A percentile compares a stretch with the other conserved stretches of the same genome.
Evolutionary conservation across 371 early-diverging fungal species (phyloP).

Genomic region (Mucor ambiguus): DNA sequence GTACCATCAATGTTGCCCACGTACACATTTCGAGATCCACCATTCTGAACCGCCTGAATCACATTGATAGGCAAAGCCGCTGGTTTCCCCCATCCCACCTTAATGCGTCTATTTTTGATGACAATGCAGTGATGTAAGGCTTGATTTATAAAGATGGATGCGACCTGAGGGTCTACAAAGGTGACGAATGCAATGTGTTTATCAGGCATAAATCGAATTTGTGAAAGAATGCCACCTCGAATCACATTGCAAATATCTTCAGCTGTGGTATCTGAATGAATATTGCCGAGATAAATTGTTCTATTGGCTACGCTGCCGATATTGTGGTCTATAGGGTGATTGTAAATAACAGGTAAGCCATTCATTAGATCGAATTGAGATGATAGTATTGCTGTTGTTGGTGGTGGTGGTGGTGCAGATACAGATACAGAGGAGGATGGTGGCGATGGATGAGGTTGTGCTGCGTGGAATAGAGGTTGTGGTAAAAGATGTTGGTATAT

Average conservation of each 20-base stretch:
- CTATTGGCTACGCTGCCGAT: conserved; percentile 51
- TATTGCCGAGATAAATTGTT: conserved; percentile 78
- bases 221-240: conserved; percentile 82
- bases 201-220: conserved; percentile 72
- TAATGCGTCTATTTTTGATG: conserved; percentile 71
- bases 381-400: neutral
- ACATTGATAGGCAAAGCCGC: conserved; percentile 59
- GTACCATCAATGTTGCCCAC: conserved; percentile 68
- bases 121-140: conserved; percentile 60
- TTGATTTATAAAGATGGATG: conserved; percentile 60
- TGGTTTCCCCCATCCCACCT: conserved; percentile 82
- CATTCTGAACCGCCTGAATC: conserved; percentile 60
- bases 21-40: conserved; percentile 85
- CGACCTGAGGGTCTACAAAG: conserved; percentile 75
- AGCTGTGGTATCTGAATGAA: conserved; percentile 71
- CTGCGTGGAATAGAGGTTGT: neutral
- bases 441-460: neutral
- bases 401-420: neutral
- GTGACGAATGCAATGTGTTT: conserved; percentile 84
- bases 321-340: conserved; percentile 29
- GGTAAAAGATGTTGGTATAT: conserved; percentile 6
- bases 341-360: conserved; percentile 4
- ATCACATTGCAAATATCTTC: conserved; percentile 86
- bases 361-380: neutral
- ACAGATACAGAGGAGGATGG: neutral